phyloP scores from a whole-genome alignment of 352 stramenopile species.

The Phytopythium chamaehyphon region DNA sequence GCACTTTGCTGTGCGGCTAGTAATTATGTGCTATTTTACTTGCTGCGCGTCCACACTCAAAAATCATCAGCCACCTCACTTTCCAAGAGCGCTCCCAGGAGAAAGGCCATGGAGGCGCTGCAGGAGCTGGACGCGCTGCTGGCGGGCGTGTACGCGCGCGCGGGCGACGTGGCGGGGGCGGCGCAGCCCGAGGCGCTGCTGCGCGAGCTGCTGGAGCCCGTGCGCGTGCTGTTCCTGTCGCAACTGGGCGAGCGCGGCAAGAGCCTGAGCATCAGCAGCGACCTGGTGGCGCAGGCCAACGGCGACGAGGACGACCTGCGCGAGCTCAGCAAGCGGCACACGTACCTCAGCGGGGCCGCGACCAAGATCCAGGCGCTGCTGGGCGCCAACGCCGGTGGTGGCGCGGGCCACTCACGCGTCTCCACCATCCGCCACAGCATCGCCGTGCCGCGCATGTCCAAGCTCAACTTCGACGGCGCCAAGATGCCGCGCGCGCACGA shows the following conservation, averaged over 20 bases:
- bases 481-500: constrained; percentile 15
- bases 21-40: no score
- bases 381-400: constrained; percentile 13
- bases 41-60: no score
- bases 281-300: constrained; percentile 10
- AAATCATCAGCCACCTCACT: no score
- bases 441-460: constrained; percentile 11
- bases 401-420: constrained; percentile 10
- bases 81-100: neutral
- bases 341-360: constrained; percentile 28
- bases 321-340: constrained; percentile 5
- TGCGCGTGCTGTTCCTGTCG: constrained; percentile 38
- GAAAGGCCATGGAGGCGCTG: constrained; percentile 15
- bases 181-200: constrained; percentile 36
- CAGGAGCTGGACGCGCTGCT: constrained; percentile 64
- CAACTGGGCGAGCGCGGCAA: constrained; percentile 12
- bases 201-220: constrained; percentile 42
- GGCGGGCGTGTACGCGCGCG: constrained; percentile 36
- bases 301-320: neutral
- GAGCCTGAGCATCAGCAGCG: constrained; percentile 18
- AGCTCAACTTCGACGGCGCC: constrained; percentile 7
- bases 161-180: constrained; percentile 27
- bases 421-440: constrained; percentile 5
- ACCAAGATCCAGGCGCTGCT: constrained; percentile 32
- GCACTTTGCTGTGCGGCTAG: no score